phyloP scores from a whole-genome alignment of 306 rosid genomes.

The Medicago ruthenica region DNA sequence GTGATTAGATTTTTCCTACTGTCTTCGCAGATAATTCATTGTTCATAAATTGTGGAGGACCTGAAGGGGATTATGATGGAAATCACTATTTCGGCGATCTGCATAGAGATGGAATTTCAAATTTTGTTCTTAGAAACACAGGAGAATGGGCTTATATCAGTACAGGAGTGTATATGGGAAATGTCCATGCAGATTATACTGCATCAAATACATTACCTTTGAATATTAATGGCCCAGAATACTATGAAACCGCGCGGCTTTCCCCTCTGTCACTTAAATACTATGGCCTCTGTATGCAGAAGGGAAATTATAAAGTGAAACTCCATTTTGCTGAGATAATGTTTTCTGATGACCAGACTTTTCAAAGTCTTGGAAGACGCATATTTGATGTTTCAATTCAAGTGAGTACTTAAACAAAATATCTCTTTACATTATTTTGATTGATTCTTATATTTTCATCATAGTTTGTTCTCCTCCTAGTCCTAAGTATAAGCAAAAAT shows the following conservation, averaged over 20 bases:
- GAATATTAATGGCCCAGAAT: slow-evolving; percentile 49
- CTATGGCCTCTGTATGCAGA: slow-evolving; percentile 70
- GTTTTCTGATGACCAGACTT: slow-evolving; percentile 52
- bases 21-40: slow-evolving; percentile 61
- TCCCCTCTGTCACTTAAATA: slow-evolving; percentile 76
- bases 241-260: slow-evolving; percentile 66
- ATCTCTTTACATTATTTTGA: no score
- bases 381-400: slow-evolving; percentile 85
- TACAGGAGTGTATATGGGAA: no score
- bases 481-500: no score
- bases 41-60: slow-evolving; percentile 83
- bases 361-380: slow-evolving; percentile 61
- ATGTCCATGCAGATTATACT: no score
- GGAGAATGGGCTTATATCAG: no score
- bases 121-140: slow-evolving; percentile 34
- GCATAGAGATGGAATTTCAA: slow-evolving; percentile 43
- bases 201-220: slow-evolving; percentile 14
- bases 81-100: no score
- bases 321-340: slow-evolving; percentile 90
- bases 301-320: slow-evolving; percentile 77
- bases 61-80: no score
- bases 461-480: neutral
- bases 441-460: neutral
- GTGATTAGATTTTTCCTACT: neutral
- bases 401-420: slow-evolving; percentile 53